Evolutionary conservation across 2,329 filamentous ascomycete species (phyloP).

Genomic region (Talaromyces sp.): DNA sequence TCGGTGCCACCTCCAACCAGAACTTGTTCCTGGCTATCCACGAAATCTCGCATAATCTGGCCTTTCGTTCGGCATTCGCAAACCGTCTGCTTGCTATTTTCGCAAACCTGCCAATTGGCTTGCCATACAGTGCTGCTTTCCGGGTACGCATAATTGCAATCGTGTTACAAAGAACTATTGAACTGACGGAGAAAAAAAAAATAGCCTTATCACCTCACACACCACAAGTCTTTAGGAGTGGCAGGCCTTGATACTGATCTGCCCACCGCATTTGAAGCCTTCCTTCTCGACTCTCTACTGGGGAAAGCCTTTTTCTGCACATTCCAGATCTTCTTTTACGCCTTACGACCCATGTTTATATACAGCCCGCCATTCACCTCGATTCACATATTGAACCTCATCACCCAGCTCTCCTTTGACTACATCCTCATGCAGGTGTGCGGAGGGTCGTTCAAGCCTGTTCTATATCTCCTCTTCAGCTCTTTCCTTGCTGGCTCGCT

Average conservation of each 20-base stretch:
- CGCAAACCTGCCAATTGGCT: conserved; percentile 90
- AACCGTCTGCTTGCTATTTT: conserved; percentile 88
- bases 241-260: conserved; percentile 95
- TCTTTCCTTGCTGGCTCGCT: conserved; percentile 91
- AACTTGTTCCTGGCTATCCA: conserved; percentile 98
- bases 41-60: conserved; percentile 97
- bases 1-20: conserved; percentile 95
- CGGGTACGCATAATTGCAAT: conserved; percentile 51
- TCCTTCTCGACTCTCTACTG: conserved; percentile 86
- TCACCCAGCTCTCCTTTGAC: conserved; percentile 74
- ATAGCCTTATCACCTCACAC: conserved; percentile 91
- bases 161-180: background rate
- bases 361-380: conserved; percentile 83
- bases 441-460: conserved; percentile 48
- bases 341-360: conserved; percentile 88
- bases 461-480: conserved; percentile 80
- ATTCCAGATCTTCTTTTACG: conserved; percentile 99
- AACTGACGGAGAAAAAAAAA: background rate
- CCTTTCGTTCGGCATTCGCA: conserved; percentile 72
- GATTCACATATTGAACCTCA: conserved; percentile 78
- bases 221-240: conserved; percentile 97
- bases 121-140: conserved; percentile 95
- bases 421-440: conserved; percentile 57
- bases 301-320: conserved; percentile 99
- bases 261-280: conserved; percentile 82